These are phyloP conservation scores for Sporothrix sp. DNA, from an alignment of 2,329 filamentous ascomycete genomes.

Conservation along the genomic window DNA sequence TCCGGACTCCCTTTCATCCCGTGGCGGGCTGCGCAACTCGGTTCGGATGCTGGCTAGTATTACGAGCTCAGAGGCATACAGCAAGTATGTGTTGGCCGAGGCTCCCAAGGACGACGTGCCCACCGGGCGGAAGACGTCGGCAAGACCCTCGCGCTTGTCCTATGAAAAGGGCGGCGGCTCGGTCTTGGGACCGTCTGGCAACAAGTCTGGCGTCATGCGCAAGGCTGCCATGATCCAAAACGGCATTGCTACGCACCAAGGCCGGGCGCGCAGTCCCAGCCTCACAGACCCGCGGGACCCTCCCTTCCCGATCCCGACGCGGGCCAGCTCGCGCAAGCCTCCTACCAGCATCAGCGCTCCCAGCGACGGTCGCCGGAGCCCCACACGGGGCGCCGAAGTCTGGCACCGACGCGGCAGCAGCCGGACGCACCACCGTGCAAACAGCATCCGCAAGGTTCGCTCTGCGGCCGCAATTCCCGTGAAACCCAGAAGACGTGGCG, in stretches of 20 bases:
- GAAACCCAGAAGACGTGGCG: constrained; percentile 32
- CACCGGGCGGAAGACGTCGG: constrained; percentile 24
- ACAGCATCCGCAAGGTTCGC: constrained; percentile 70
- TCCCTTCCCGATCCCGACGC: constrained; percentile 83
- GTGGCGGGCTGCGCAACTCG: constrained; percentile 16
- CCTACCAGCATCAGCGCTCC: constrained; percentile 54
- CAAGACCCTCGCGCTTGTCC: constrained; percentile 24
- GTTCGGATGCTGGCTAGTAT: constrained; percentile 28
- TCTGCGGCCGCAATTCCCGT: constrained; percentile 67
- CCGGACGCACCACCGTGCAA: constrained; percentile 42
- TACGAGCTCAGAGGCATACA: constrained; percentile 34
- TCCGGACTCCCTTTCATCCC: constrained; percentile 28
- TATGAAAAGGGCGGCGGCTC: constrained; percentile 31
- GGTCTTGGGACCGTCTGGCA: constrained; percentile 26
- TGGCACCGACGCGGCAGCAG: constrained; percentile 44
- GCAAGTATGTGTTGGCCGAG: constrained; percentile 31
- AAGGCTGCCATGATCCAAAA: constrained; percentile 73
- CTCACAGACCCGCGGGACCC: constrained; percentile 52
- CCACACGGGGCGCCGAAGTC: constrained; percentile 50
- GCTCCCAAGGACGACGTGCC: constrained; percentile 21
- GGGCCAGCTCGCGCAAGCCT: constrained; percentile 75
- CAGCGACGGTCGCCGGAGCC: constrained; percentile 68
- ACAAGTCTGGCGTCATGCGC: constrained; percentile 55
- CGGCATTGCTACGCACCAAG: constrained; percentile 60
- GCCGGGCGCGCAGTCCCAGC: constrained; percentile 56